Evolutionary conservation across 2,329 filamentous ascomycete genomes (phyloP).

Genomic region (Ilyonectria destructans): DNA sequence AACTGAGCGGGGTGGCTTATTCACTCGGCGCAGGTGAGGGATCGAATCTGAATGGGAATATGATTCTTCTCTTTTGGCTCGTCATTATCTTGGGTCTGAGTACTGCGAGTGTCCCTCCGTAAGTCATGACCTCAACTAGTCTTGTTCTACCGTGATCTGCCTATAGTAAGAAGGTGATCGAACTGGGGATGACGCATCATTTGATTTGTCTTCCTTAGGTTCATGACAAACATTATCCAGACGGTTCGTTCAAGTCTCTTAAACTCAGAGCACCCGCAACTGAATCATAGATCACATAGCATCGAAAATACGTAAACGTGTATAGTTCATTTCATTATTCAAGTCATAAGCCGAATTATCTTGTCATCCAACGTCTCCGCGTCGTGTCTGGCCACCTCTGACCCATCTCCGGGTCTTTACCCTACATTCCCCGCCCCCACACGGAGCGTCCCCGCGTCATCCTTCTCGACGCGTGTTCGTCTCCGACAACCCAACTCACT

Average conservation of each 20-base stretch:
- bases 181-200: too few relatives aligned
- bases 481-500: not conserved
- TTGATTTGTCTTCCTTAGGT: too few relatives aligned
- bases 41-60: too few relatives aligned
- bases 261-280: too few relatives aligned
- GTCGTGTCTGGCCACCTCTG: not conserved
- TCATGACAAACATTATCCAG: too few relatives aligned
- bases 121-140: too few relatives aligned
- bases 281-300: not conserved
- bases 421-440: slow-evolving; percentile 16
- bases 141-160: too few relatives aligned
- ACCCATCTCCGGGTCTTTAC: slow-evolving; percentile 7
- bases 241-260: too few relatives aligned
- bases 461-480: not conserved
- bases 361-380: not conserved
- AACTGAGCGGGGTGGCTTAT: not conserved
- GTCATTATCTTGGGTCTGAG: too few relatives aligned
- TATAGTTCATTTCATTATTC: not conserved
- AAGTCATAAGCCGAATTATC: slow-evolving; percentile 11
- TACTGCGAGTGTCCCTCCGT: too few relatives aligned
- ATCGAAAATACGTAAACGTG: not conserved
- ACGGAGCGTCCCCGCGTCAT: slow-evolving; percentile 4
- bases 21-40: not conserved
- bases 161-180: too few relatives aligned
- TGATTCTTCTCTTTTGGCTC: too few relatives aligned